Evolutionary conservation across 805 yeast species (phyloP).

Genomic region (Saccharomycopsis sp.): DNA sequence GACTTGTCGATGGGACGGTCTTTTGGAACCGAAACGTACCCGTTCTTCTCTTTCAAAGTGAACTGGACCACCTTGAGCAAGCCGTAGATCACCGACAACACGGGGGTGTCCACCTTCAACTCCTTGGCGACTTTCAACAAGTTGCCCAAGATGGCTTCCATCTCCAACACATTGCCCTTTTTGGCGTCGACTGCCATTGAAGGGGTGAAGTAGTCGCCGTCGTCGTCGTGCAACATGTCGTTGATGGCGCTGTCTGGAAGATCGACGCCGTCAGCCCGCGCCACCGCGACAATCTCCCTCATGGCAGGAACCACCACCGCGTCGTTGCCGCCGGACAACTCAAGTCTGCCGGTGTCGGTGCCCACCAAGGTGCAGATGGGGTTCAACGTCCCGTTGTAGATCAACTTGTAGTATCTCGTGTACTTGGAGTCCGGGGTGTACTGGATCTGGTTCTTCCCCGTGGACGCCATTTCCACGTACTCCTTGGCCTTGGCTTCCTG

Average conservation of each 20-base stretch:
- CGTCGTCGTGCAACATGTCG: constrained; percentile 47
- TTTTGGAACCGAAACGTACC: constrained; percentile 25
- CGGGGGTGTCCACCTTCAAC: constrained; percentile 45
- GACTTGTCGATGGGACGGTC: constrained; percentile 11
- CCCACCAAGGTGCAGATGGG: constrained; percentile 51
- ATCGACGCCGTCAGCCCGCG: constrained; percentile 57
- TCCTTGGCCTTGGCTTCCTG: constrained; percentile 32
- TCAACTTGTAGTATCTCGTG: constrained; percentile 56
- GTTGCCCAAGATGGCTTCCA: constrained; percentile 66
- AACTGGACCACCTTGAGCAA: constrained; percentile 55
- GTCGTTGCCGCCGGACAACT: constrained; percentile 35
- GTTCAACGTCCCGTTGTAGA: constrained; percentile 63
- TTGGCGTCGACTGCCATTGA: constrained; percentile 65
- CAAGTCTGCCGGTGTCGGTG: constrained; percentile 49
- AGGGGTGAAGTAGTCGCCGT: constrained; percentile 51
- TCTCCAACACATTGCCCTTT: constrained; percentile 60
- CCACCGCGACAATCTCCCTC: constrained; percentile 57
- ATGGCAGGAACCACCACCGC: constrained; percentile 47
- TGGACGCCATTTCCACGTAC: constrained; percentile 39
- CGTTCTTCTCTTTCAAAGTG: constrained; percentile 47
- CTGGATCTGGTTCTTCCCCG: constrained; percentile 33
- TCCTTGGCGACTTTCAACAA: constrained; percentile 43
- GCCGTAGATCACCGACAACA: constrained; percentile 46
- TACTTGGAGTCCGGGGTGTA: constrained; percentile 38
- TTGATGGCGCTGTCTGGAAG: constrained; percentile 43